Base-by-base conservation (phyloP, 768 basidiomycete species). In the Chlorophyllum brunneum region DNA sequence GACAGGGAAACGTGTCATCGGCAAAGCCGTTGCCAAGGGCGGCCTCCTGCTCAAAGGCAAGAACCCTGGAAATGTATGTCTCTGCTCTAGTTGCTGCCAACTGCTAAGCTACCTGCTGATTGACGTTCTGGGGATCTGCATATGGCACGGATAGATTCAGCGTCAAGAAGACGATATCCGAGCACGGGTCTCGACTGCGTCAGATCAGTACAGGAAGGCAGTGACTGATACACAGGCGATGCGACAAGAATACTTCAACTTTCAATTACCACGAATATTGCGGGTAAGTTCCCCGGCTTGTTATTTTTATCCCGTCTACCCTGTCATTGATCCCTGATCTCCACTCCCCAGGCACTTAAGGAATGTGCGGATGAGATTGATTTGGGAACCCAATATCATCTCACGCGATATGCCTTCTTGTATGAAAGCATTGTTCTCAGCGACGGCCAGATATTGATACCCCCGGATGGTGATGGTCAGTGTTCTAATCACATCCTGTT, bases 191-290 rank as follows among this genome's bases (percentile, higher is more conserved):
- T 93, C 92, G 5, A 72, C 74, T 40, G 83, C 89, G 8, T 92
- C 91, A 22, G 95, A 98, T 64, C 80, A 83, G 27, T 98, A 93
- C 63, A 78, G 92, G 51, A 95, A 97, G 68, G 85, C 92, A 1
- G 86, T 97, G 26, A 82, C 80, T 11, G 93, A 98, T 57, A 92
- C 89, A 10, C 94, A 98, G 66, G 73, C 83, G 4, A 83, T 92
- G 72, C 80, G 95, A 56, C 95, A 98, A 67, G 97, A 99, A 64
- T 98, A 98, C 67, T 99, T 97, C 70, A 95, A 98, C 66, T 89
- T 95, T 63, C 95, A 98, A 62, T 72, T 98, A 34, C 97, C 97
- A 49, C 86, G 93, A 58, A 90, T 98, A 52, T 69, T 99, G 33
- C 80, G 97, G 46, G 94, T 95, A 65, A 63, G 89, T 78, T 31